phyloP scores from a whole-genome alignment of 768 basidiomycete species.

The Pleurotus tuber-regium region DNA sequence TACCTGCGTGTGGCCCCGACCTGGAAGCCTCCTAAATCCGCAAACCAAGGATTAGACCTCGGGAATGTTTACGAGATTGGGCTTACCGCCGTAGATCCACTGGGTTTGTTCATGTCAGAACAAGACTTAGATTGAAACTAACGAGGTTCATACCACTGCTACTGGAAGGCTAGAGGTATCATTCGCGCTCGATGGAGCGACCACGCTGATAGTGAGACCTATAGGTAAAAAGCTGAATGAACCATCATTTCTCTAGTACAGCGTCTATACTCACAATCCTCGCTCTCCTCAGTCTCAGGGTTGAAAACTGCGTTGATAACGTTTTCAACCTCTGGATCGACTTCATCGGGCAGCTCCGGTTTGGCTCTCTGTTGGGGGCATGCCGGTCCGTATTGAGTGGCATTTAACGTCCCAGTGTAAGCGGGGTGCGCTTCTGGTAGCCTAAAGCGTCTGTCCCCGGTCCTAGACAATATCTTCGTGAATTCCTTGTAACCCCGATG shows the following conservation, averaged over 20 bases:
- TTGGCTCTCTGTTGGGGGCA: slow-evolving; percentile 42
- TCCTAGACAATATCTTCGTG: not conserved
- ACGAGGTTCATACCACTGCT: slow-evolving; percentile 40
- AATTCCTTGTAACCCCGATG: not conserved
- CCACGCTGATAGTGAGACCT: slow-evolving; percentile 55
- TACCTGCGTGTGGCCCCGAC: slow-evolving; percentile 35
- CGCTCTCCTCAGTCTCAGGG: too few species aligned
- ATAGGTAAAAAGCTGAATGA: not conserved
- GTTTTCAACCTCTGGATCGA: slow-evolving; percentile 29
- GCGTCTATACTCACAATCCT: slow-evolving; percentile 52
- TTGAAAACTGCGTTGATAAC: slow-evolving; percentile 29
- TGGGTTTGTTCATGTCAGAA: slow-evolving; percentile 15
- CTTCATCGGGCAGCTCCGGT: slow-evolving; percentile 32
- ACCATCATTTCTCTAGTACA: too few species aligned
- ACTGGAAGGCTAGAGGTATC: slow-evolving; percentile 48
- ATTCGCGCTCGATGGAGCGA: slow-evolving; percentile 40
- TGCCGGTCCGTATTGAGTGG: slow-evolving; percentile 28
- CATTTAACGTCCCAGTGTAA: slow-evolving; percentile 26
- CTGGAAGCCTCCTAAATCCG: slow-evolving; percentile 40
- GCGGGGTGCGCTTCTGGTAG: slow-evolving; percentile 26
- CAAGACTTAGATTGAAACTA: too few species aligned
- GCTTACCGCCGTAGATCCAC: slow-evolving; percentile 51
- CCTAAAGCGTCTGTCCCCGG: slow-evolving; percentile 16
- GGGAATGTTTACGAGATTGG: not conserved
- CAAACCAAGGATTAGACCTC: too few species aligned